These are phyloP conservation scores for Taiozyma sp. DNA, from an alignment of 1,139 yeast species.

Conservation along the genomic window DNA sequence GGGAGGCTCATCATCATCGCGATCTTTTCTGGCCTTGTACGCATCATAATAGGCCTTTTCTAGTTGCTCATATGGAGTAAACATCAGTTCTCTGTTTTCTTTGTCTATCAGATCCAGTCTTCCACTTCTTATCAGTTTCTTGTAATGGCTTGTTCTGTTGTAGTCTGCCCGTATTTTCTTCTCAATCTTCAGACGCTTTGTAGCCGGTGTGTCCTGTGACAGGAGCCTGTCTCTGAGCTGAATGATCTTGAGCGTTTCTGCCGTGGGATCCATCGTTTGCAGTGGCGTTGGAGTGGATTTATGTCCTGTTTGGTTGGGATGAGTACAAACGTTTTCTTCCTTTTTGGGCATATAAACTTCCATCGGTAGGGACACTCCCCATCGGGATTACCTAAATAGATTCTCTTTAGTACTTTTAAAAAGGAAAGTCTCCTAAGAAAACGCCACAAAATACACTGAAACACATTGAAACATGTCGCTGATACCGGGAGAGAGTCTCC, in stretches of 20 bases:
- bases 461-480: slow-evolving; percentile 4
- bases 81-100: slow-evolving; percentile 8
- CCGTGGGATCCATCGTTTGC: not conserved
- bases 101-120: slow-evolving; percentile 18
- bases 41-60: slow-evolving; percentile 15
- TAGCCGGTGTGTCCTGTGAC: not conserved
- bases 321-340: not conserved
- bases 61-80: slow-evolving; percentile 10
- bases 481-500: slow-evolving; percentile 7
- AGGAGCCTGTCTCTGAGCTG: slow-evolving; percentile 12
- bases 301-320: not conserved
- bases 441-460: not conserved
- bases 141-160: slow-evolving; percentile 11
- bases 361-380: too few species aligned
- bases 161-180: slow-evolving; percentile 13
- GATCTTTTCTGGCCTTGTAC: slow-evolving; percentile 17
- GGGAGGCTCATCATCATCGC: slow-evolving; percentile 5
- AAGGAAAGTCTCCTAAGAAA: not conserved
- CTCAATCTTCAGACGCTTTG: slow-evolving; percentile 13
- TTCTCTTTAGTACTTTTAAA: too few species aligned
- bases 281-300: not conserved
- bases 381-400: too few species aligned
- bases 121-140: slow-evolving; percentile 16
- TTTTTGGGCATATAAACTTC: too few species aligned
- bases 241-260: slow-evolving; percentile 13